phyloP scores from a whole-genome alignment of 1,139 yeast genomes.

The Chernovozyma sophiae-reginae region DNA sequence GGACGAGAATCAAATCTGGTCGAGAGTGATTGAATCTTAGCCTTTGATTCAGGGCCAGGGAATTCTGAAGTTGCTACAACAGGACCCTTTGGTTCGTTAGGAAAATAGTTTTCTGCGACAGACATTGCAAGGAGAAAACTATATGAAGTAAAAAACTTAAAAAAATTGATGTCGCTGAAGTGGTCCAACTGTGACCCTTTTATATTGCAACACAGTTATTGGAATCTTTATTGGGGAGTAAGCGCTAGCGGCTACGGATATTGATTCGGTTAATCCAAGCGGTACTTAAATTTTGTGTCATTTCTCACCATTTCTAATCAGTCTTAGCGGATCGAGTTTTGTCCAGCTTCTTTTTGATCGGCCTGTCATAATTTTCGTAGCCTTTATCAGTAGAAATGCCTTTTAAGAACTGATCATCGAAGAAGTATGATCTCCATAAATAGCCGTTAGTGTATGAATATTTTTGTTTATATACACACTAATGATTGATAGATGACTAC shows the following conservation, averaged over 20 bases:
- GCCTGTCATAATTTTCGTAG: too few relatives aligned
- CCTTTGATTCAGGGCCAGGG: conserved; percentile 63
- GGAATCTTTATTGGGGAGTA: not conserved
- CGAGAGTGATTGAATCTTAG: conserved; percentile 43
- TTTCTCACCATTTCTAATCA: too few relatives aligned
- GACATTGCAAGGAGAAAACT: conserved; percentile 25
- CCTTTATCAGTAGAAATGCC: too few relatives aligned
- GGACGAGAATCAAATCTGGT: conserved; percentile 62
- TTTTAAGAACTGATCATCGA: too few relatives aligned
- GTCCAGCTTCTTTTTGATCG: too few relatives aligned
- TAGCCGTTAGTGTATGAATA: too few relatives aligned
- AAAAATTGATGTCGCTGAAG: not conserved
- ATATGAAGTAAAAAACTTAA: not conserved
- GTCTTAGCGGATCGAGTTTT: too few relatives aligned
- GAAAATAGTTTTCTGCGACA: conserved; percentile 52
- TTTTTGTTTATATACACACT: too few relatives aligned
- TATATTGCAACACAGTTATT: conserved; percentile 1
- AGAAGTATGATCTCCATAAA: too few relatives aligned
- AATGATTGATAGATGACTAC: too few relatives aligned
- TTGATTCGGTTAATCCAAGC: not conserved
- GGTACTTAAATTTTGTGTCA: not conserved
- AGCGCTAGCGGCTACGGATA: conserved; percentile 1
- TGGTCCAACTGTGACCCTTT: not conserved
- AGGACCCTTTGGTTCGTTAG: conserved; percentile 65
- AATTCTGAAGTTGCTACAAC: conserved; percentile 43